Evolutionary conservation across 768 basidiomycete species (phyloP), one percentile per base, ranked within the genome.

Genomic region (Rickenella mellea): DNA sequence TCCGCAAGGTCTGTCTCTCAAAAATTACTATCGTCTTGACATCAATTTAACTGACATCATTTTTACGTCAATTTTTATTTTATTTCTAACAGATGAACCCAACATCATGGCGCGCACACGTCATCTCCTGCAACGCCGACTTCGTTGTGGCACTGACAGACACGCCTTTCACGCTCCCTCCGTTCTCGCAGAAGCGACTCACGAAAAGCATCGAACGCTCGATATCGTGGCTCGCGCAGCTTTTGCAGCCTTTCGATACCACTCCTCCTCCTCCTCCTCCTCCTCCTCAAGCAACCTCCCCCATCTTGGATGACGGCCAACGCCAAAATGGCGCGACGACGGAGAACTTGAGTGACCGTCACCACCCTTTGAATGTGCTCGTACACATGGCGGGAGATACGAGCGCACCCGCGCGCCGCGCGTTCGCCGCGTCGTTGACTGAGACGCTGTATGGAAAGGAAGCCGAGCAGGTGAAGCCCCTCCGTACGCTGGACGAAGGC

Each of bases 121-220:
- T 67, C 3, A 49, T 55, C n/a, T 55, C 67, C 3, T 76, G 73
- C 51, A 64, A 68, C 17, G 84, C 86, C 1, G 86, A 91, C 49
- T 44, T 89, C 12, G 74, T 84, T 10, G 66, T 85, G 39, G 78
- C 86, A 0, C 66, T 90, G 12, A 68, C 75, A 1, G 87, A 91
- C 44, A 76, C 66, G 0, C 83, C 85, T 0, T 77, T 74, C 54
- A 81, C 81, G 0, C 48, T 63, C 3, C 71, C 76, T 0, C 76
- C 82, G 0, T 71, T 76, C 46, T 88, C 86, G 3, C 88, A 91
- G 53, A 89, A 84, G 48, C 76, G 88, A 2, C 58, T 80, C 5
- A 78, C 73, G 21, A 90, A 88, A 55, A 80, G 80, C 52, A 70
- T 88, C 40, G 81, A 87, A 32, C 70, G 87, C 21, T 78, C 78